Conservation (phyloP, 371 early-diverging fungal genomes). For the Saksenaea oblongispora region DNA sequence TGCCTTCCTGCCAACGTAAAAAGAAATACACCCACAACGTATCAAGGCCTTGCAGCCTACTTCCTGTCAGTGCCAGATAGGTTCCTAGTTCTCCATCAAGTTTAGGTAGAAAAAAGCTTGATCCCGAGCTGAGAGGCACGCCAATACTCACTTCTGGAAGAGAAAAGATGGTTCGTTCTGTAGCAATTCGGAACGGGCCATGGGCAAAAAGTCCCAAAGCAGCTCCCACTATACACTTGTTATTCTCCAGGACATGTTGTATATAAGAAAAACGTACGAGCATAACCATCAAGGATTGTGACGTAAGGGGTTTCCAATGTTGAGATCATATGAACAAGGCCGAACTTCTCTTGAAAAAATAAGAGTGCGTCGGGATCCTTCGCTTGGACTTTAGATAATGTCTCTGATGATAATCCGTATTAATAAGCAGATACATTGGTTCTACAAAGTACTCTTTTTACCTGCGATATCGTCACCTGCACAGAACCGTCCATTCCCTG, state of each 20-base stretch:
- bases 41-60: constrained; percentile 81
- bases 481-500: constrained; percentile 84
- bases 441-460: constrained; percentile 14
- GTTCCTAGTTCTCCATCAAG: constrained; percentile 92
- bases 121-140: constrained; percentile 94
- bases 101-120: constrained; percentile 89
- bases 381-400: constrained; percentile 31
- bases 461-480: constrained; percentile 95
- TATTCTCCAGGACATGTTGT: constrained; percentile 1
- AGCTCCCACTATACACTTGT: constrained; percentile 82
- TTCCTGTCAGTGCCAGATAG: constrained; percentile 92
- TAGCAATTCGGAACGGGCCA: constrained; percentile 93
- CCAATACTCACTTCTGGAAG: constrained; percentile 95
- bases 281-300: constrained; percentile 87
- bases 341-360: constrained; percentile 92
- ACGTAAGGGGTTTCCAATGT: constrained; percentile 88
- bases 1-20: no score
- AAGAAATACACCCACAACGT: constrained; percentile 65
- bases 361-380: constrained; percentile 64
- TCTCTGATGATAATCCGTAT: constrained; percentile 24
- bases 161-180: constrained; percentile 90
- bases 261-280: constrained; percentile 55
- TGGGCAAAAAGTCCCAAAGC: constrained; percentile 95
- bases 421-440: neutral
- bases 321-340: constrained; percentile 87